Evolutionary conservation across 495 filamentous ascomycete species (phyloP), one percentile per base, ranked within the genome.

Genomic region (Neurospora sp.): DNA sequence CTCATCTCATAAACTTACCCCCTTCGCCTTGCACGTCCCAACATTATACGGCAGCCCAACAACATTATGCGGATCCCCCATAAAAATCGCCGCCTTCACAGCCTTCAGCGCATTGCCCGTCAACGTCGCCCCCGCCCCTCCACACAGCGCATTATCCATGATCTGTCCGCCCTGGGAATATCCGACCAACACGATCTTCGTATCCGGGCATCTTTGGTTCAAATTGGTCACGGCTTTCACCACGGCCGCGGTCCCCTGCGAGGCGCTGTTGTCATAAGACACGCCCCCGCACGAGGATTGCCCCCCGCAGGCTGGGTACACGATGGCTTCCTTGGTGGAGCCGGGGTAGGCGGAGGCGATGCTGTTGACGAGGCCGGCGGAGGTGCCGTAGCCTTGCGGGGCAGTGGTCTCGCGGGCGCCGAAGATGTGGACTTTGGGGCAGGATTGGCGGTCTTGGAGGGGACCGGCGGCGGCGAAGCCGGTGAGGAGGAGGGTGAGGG

Each of bases 101-200:
- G 75, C 62, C 46, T 59, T 73, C 27, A 88, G 81, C 1, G 85
- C 83, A 3, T 80, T 84, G 71, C 85, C 86, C 35, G 81, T 81
- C 39, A 86, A 76, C 2, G 86, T 87, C 27, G 85, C 77, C 70
- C 87, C 87, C 2, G 85, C 77, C 31, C 88, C 89, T 38, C 89
- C 89, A 77, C 89, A 90, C 20, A 90, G 77, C 31, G 87, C 88
- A 73, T 87, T 87, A 74, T 91, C 89, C 80, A 90, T 84, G 79
- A 90, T 90, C 78, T 90, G 87, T 39, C 84, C 88, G 62, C 89
- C 89, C 85, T 89, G 86, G 0, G 87, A 89, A 80, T 91, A 91
- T 39, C 89, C 89, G 69, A 90, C 84, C 4, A 91, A 76, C 6
- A 90, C 86, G 69, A 91, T 80, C 80, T 89, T 79, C 3, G 87